Conservation (phyloP, 129 eudicot species). For the Helianthus tuberosus region DNA sequence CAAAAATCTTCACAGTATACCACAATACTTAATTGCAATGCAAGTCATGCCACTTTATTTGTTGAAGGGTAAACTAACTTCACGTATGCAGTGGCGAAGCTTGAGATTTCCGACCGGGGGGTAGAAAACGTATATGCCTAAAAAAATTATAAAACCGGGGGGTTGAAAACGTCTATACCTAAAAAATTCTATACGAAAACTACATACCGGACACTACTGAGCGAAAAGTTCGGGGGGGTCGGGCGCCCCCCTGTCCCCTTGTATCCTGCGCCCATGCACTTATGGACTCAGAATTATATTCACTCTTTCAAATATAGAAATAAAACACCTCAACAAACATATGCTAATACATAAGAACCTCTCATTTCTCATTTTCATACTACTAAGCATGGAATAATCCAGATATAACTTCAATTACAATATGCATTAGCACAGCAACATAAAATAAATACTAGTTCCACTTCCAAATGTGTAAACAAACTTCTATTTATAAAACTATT, state of each 20-base stretch:
- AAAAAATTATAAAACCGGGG: no score
- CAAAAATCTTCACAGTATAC: neutral
- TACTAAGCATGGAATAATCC: neutral
- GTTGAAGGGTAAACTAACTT: neutral
- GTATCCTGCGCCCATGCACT: no score
- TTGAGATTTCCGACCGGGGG: no score
- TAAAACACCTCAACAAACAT: neutral
- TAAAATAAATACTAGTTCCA: no score
- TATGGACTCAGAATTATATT: conserved; percentile 1
- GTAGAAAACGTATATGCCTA: no score
- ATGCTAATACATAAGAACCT: neutral
- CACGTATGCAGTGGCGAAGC: neutral
- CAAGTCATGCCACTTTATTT: conserved; percentile 1
- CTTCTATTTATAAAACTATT: neutral
- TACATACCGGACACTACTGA: no score
- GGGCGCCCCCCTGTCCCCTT: no score
- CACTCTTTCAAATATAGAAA: neutral
- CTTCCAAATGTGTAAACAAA: neutral
- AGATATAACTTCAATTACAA: neutral
- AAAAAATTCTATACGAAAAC: no score
- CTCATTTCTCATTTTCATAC: neutral
- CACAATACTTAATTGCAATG: neutral
- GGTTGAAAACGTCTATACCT: no score
- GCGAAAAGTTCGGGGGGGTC: no score
- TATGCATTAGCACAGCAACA: neutral